Evolutionary conservation across 2,329 filamentous ascomycete species (phyloP).

Genomic region (Phyllosticta paracitricarpa): DNA sequence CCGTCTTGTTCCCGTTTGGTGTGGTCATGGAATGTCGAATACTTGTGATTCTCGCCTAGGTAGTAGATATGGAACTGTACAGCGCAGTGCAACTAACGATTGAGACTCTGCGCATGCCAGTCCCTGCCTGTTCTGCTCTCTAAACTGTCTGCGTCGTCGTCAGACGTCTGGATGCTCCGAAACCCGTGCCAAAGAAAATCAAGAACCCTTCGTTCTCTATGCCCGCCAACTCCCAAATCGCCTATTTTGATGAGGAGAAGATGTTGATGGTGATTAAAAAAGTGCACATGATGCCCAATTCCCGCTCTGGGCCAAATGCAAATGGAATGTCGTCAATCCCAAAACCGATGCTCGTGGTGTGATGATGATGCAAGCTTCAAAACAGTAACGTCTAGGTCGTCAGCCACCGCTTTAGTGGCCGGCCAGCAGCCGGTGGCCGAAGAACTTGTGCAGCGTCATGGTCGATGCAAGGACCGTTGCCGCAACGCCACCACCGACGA

Average conservation of each 20-base stretch:
- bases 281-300: conserved; percentile 2
- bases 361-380: neutral
- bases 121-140: neutral
- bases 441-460: conserved; percentile 11
- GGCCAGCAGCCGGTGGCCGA: conserved; percentile 7
- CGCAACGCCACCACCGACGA: conserved; percentile 39
- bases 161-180: neutral
- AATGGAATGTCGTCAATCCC: conserved; percentile 3
- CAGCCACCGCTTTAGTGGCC: neutral
- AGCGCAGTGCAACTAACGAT: neutral
- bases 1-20: no score
- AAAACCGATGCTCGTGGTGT: neutral
- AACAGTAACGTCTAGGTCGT: neutral
- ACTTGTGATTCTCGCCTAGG: neutral
- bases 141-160: neutral
- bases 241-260: conserved; percentile 7
- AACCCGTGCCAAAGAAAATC: neutral
- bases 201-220: neutral
- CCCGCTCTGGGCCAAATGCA: neutral
- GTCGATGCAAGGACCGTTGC: conserved; percentile 20
- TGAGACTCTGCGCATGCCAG: neutral
- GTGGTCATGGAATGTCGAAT: neutral
- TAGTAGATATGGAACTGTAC: neutral
- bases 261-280: neutral
- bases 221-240: conserved; percentile 7